Evolutionary conservation across 2,329 filamentous ascomycete species (phyloP), one percentile per base, ranked within the genome.

Genomic region (Coniochaeta prunicola): DNA sequence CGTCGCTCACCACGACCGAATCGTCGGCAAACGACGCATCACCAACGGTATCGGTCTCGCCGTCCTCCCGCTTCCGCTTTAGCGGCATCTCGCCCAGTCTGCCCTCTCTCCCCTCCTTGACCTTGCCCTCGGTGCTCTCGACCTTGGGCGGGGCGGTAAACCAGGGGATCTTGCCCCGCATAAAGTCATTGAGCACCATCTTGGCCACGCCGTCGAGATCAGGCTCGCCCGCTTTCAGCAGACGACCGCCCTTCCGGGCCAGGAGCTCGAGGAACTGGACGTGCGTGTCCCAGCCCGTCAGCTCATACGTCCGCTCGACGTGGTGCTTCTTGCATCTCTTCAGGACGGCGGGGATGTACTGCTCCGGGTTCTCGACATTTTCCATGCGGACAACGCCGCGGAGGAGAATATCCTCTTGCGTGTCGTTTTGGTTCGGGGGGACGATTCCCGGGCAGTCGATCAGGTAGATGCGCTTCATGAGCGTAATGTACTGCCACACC

Each of bases 381-480:
- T 99, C 94, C 2, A 97, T 90, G 65, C 94, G 84, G 12, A 96
- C 92, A 8, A 96, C 92, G 64, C 94, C 94, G 63, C 93, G 85
- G 10, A 99, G 81, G 3, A 99, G 80, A 58, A 99, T 88, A 64
- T 97, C 92, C 67, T 92, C 86, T 30, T 92, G 90, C 0, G 88
- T 90, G 68, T 97, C 93, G 58, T 85, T 85, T 62, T 85, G 85
- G 64, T 90, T 94, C 0, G 94, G 93, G 4, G 94, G 94, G 0
- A 97, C 94, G 42, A 99, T 92, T 73, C 94, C 94, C 40, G 94
- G 94, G 68, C 93, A 97, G 68, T 99, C 94, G 66, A 99, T 97
- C 58, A 99, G 83, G 74, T 93, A 92, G 57, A 92, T 92, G 59
- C 89, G 79, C 76, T 90, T 91, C 88, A 92, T 92, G 62, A 97